Conservation (phyloP, 768 basidiomycete genomes). For the Leucocoprinus birnbaumii region DNA sequence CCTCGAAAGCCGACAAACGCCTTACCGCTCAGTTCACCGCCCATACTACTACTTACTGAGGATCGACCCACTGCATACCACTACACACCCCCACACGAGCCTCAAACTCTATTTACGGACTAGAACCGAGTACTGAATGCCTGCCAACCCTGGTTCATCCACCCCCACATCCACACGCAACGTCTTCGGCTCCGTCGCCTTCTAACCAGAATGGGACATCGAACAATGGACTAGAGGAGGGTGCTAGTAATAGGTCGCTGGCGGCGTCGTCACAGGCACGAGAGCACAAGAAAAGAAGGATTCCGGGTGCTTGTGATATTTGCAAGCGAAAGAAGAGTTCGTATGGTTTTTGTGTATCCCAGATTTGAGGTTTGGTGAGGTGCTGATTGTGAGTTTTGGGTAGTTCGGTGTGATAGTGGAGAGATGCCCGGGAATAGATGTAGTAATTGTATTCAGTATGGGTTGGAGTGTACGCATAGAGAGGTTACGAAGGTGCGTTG, state of each 20-base stretch:
- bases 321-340: slow-evolving; percentile 73
- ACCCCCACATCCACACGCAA: neutral
- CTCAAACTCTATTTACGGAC: no score
- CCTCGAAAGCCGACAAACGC: no score
- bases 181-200: neutral
- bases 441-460: slow-evolving; percentile 58
- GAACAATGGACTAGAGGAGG: no score
- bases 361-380: neutral
- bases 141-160: neutral
- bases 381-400: slow-evolving; percentile 1
- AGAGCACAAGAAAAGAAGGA: slow-evolving; percentile 47
- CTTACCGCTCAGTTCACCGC: no score
- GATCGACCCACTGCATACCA: no score
- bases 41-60: no score
- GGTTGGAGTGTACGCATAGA: slow-evolving; percentile 63
- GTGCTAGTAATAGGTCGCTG: neutral
- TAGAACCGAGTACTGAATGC: no score
- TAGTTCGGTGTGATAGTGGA: slow-evolving; percentile 59
- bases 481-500: slow-evolving; percentile 63
- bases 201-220: no score
- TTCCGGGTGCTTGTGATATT: slow-evolving; percentile 68
- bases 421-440: slow-evolving; percentile 62
- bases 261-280: neutral
- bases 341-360: no score
- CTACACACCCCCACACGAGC: no score